Evolutionary conservation across 805 yeast genomes (phyloP).

Genomic region (Scheffersomyces lignosus): DNA sequence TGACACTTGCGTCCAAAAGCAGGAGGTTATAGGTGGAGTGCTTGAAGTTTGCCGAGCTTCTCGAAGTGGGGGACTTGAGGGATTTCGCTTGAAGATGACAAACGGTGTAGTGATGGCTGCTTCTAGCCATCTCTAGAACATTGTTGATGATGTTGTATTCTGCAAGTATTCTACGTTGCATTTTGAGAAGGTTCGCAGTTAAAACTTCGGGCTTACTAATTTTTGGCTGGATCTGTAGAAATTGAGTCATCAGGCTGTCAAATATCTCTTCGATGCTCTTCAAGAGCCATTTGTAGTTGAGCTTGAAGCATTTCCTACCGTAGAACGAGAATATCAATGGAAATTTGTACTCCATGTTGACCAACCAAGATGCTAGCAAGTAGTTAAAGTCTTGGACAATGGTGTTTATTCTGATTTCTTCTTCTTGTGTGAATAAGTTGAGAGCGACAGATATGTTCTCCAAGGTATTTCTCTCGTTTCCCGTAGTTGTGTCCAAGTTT

Average conservation of each 20-base stretch:
- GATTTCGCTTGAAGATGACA: too few relatives aligned
- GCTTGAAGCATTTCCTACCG: conserved; percentile 18
- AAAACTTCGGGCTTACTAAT: conserved; percentile 2
- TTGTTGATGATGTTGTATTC: conserved; percentile 8
- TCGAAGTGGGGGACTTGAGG: too few relatives aligned
- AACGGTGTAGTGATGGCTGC: too few relatives aligned
- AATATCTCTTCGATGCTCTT: conserved; percentile 6
- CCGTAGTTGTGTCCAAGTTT: neutral
- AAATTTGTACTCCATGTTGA: conserved; percentile 20
- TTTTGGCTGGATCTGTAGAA: too few relatives aligned
- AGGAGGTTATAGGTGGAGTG: too few relatives aligned
- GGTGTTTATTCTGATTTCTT: neutral
- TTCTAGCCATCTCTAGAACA: neutral
- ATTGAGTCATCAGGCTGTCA: conserved; percentile 6
- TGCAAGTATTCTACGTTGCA: conserved; percentile 7
- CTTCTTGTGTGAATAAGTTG: neutral
- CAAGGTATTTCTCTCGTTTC: neutral
- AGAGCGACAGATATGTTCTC: neutral
- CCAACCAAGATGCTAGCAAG: conserved; percentile 15
- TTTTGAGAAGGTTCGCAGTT: conserved; percentile 6
- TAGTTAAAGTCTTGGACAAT: conserved; percentile 14
- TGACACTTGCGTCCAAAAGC: too few relatives aligned
- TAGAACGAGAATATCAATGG: conserved; percentile 25
- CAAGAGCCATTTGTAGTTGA: conserved; percentile 15
- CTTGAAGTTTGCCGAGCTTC: too few relatives aligned